A percentile compares a stretch with the other conserved stretches of the same genome.
Conservation (phyloP, 2,329 filamentous ascomycete genomes). For the Hypoxylon sp. region DNA sequence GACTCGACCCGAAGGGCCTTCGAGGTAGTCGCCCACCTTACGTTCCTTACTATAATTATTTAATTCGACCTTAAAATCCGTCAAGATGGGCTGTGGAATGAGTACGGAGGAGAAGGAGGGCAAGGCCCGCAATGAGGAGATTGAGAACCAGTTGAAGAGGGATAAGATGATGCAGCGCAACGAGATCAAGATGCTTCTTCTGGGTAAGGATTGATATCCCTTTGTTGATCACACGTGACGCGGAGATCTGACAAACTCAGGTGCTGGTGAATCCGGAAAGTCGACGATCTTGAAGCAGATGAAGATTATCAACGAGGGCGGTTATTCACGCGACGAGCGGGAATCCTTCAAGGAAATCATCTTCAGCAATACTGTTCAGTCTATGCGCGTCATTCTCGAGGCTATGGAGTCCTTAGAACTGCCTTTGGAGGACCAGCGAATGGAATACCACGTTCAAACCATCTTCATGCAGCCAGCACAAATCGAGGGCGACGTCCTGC, state of each 20-base stretch:
- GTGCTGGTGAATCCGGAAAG: constrained; percentile 98
- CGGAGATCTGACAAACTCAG: constrained; percentile 60
- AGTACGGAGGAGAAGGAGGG: constrained; percentile 99
- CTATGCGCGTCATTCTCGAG: constrained; percentile 76
- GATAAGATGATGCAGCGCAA: constrained; percentile 99
- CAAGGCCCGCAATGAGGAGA: constrained; percentile 99
- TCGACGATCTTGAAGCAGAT: constrained; percentile 96
- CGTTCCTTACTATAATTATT: constrained; percentile 24
- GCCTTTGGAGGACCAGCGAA: constrained; percentile 88
- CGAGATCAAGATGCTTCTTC: constrained; percentile 99
- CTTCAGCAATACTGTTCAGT: constrained; percentile 77
- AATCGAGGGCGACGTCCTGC: constrained; percentile 93
- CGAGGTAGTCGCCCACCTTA: constrained; percentile 23
- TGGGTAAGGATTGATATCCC: constrained; percentile 73
- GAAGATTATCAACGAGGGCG: constrained; percentile 99
- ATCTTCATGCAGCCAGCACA: constrained; percentile 99
- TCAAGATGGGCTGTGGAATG: constrained; percentile 99
- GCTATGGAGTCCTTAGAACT: constrained; percentile 79
- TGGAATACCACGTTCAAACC: constrained; percentile 97
- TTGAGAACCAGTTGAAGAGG: constrained; percentile 98
- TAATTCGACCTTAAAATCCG: constrained; percentile 51
- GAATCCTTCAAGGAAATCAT: constrained; percentile 79
- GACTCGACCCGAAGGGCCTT: constrained; percentile 12
- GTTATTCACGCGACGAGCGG: constrained; percentile 91
- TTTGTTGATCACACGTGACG: constrained; percentile 1